A percentile compares a stretch with the other conserved stretches of the same genome.
phyloP scores from a whole-genome alignment of 139 green algal genomes.

The Eudorina sp. region DNA sequence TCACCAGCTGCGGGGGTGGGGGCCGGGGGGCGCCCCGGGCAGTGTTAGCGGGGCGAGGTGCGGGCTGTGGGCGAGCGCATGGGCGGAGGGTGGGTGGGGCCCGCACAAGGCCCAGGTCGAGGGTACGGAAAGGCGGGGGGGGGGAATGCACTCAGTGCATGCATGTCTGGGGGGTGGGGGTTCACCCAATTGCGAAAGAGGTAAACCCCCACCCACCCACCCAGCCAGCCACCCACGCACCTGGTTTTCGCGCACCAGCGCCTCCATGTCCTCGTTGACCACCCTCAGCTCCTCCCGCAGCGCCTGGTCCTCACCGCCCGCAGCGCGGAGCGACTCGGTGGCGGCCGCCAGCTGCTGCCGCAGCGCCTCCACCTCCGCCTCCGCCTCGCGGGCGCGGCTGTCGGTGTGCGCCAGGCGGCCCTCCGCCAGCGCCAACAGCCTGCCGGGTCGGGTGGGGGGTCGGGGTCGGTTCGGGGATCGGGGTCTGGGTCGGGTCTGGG shows the following conservation, averaged over 20 bases:
- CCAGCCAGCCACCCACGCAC: slow-evolving; percentile 40
- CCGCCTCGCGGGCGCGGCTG: slow-evolving; percentile 44
- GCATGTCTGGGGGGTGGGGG: too few species aligned
- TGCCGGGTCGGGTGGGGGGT: background rate
- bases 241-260: slow-evolving; percentile 82
- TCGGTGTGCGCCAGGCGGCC: slow-evolving; percentile 65
- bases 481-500: too few species aligned
- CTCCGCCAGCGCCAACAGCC: slow-evolving; percentile 69
- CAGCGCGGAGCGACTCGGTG: slow-evolving; percentile 41
- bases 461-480: too few species aligned
- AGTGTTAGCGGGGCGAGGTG: too few species aligned
- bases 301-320: slow-evolving; percentile 51
- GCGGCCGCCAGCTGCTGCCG: slow-evolving; percentile 56
- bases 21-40: background rate
- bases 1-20: slow-evolving; percentile 56
- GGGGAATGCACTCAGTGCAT: too few species aligned
- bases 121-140: too few species aligned
- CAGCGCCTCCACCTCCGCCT: slow-evolving; percentile 42
- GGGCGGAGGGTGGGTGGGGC: too few species aligned
- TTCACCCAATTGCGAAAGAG: too few species aligned
- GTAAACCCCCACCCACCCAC: background rate
- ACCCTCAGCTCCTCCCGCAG: slow-evolving; percentile 69
- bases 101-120: too few species aligned
- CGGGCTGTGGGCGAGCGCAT: too few species aligned
- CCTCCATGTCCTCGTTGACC: slow-evolving; percentile 75